Conservation (phyloP, 1,139 yeast genomes). For the Lodderomyces beijingensis region DNA sequence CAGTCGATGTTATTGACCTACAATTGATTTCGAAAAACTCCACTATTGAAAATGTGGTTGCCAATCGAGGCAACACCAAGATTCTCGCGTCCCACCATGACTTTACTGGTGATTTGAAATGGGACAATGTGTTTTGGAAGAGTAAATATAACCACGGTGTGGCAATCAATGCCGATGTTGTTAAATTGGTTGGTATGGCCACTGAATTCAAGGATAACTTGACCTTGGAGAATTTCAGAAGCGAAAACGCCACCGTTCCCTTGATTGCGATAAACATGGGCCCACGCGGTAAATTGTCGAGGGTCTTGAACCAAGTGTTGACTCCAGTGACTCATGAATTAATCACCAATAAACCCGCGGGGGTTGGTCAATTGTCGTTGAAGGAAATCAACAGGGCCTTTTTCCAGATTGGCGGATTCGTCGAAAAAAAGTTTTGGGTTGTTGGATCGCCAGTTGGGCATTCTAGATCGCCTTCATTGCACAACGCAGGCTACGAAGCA, state of each 20-base stretch:
- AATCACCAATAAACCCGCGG: conserved; percentile 52
- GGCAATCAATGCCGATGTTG: conserved; percentile 63
- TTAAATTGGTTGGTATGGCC: conserved; percentile 84
- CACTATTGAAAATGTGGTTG: conserved; percentile 26
- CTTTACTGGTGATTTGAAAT: conserved; percentile 53
- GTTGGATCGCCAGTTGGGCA: conserved; percentile 82
- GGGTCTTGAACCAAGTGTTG: conserved; percentile 67
- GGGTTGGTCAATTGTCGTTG: conserved; percentile 68
- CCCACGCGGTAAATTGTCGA: conserved; percentile 67
- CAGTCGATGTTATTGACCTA: conserved; percentile 53
- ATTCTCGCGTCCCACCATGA: conserved; percentile 84
- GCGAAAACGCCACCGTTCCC: conserved; percentile 50
- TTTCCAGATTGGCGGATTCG: conserved; percentile 59
- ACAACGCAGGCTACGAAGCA: conserved; percentile 66
- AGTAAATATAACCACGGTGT: conserved; percentile 65
- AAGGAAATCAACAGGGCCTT: conserved; percentile 57
- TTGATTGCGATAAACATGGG: conserved; percentile 85
- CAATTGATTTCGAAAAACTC: conserved; percentile 43
- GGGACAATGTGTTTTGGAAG: conserved; percentile 74
- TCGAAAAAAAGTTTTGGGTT: conserved; percentile 60
- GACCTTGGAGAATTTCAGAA: conserved; percentile 64
- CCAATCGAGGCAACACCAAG: conserved; percentile 53
- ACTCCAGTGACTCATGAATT: conserved; percentile 80
- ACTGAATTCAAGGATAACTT: conserved; percentile 61
- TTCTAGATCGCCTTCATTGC: conserved; percentile 84